These are phyloP conservation scores for Aurifilum marmelostoma DNA, from an alignment of 2,329 filamentous ascomycete species.

Conservation along the genomic window DNA sequence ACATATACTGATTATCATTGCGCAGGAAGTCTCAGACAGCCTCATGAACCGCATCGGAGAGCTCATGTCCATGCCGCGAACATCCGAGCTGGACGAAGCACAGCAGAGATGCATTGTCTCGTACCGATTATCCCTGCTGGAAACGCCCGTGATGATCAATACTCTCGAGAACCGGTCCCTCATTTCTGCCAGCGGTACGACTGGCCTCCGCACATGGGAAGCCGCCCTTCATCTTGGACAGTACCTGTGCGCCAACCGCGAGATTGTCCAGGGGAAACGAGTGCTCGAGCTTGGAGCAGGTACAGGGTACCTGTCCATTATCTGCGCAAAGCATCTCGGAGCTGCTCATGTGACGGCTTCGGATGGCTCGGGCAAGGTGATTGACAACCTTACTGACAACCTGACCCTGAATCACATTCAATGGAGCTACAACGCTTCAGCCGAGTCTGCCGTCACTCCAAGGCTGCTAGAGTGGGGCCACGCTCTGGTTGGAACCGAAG, in stretches of 20 bases:
- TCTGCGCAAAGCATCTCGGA: constrained; percentile 70
- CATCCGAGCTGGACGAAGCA: constrained; percentile 65
- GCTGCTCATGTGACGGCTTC: constrained; percentile 67
- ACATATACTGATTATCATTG: background rate
- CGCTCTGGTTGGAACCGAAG: constrained; percentile 60
- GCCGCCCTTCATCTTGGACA: constrained; percentile 74
- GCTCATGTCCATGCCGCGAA: constrained; percentile 65
- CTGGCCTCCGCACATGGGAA: constrained; percentile 81
- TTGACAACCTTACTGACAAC: constrained; percentile 69
- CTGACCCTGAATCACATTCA: constrained; percentile 70
- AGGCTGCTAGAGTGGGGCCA: constrained; percentile 69
- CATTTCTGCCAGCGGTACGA: constrained; percentile 72
- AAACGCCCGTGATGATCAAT: constrained; percentile 50
- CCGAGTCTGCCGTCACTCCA: constrained; percentile 47
- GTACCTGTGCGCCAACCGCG: constrained; percentile 59
- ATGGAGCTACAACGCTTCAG: constrained; percentile 30
- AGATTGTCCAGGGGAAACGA: constrained; percentile 54
- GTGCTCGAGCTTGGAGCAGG: constrained; percentile 76
- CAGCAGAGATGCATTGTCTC: constrained; percentile 77
- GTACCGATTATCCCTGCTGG: constrained; percentile 57
- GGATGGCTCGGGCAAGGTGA: constrained; percentile 74
- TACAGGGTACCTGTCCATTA: constrained; percentile 74
- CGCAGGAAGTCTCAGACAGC: constrained; percentile 80
- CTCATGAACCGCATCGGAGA: constrained; percentile 71
- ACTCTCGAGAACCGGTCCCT: constrained; percentile 71